Percentiles rank a stretch among this genome's conserved stretches.
Evolutionary conservation across 1,139 yeast genomes (phyloP).

Genomic region (Hansenula sp.): DNA sequence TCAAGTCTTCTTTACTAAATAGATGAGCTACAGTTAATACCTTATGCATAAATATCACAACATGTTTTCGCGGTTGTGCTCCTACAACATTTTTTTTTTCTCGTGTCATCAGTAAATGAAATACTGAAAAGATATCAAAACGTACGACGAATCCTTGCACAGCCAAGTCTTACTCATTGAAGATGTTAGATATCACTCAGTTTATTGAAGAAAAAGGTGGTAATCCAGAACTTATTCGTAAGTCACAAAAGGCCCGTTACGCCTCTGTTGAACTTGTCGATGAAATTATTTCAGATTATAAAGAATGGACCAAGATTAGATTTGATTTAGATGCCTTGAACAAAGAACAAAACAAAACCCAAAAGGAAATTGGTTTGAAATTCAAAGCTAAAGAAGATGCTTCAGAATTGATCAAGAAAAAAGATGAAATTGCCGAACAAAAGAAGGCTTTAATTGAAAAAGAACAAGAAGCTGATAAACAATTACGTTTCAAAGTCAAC

Average conservation of each 20-base stretch:
- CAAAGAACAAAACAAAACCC: slow-evolving; percentile 81
- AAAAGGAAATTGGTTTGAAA: slow-evolving; percentile 88
- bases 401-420: slow-evolving; percentile 69
- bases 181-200: slow-evolving; percentile 86
- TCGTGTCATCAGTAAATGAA: background rate
- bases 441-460: slow-evolving; percentile 61
- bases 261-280: slow-evolving; percentile 93
- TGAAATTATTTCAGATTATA: slow-evolving; percentile 87
- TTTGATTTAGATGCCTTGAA: slow-evolving; percentile 88
- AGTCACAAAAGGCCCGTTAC: slow-evolving; percentile 91
- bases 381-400: slow-evolving; percentile 97
- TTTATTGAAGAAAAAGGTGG: slow-evolving; percentile 97
- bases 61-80: background rate
- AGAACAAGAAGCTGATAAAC: slow-evolving; percentile 78
- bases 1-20: too few species aligned
- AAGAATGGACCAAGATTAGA: slow-evolving; percentile 88
- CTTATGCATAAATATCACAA: background rate
- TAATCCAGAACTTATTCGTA: slow-evolving; percentile 81
- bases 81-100: background rate
- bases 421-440: slow-evolving; percentile 66
- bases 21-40: too few species aligned
- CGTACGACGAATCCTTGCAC: background rate
- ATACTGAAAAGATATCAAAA: too few species aligned
- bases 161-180: background rate
- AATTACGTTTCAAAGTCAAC: slow-evolving; percentile 75